Percentiles rank a stretch among this genome's conserved stretches.
Evolutionary conservation across 2,329 filamentous ascomycete genomes (phyloP).

Genomic region (Hypoxylon sp.): DNA sequence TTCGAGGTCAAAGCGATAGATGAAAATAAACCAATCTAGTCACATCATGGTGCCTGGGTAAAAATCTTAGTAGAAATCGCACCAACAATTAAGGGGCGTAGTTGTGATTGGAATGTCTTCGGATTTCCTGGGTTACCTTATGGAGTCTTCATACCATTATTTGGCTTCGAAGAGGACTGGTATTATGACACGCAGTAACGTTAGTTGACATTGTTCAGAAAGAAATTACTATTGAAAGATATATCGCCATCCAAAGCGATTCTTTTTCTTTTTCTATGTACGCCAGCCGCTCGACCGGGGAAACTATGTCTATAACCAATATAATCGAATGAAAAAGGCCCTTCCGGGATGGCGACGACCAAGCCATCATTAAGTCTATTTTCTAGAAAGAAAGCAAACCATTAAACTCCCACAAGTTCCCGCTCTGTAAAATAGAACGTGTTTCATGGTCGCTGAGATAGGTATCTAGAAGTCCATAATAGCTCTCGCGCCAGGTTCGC

Average conservation of each 20-base stretch:
- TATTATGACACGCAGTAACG: not conserved
- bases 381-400: constrained; percentile 14
- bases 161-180: not conserved
- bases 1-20: no score
- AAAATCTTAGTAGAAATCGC: no score
- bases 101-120: not conserved
- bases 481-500: constrained; percentile 87
- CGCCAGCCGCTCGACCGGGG: constrained; percentile 18
- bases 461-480: constrained; percentile 65
- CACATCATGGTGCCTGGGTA: no score
- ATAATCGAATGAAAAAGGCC: constrained; percentile 32
- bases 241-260: constrained; percentile 17
- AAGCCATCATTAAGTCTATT: constrained; percentile 33
- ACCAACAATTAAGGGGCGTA: no score
- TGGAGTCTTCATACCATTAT: not conserved
- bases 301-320: constrained; percentile 36
- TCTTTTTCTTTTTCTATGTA: constrained; percentile 35
- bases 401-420: constrained; percentile 2
- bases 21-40: no score
- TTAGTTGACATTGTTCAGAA: not conserved
- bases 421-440: not conserved
- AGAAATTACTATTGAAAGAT: constrained; percentile 2
- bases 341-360: constrained; percentile 22
- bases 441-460: not conserved
- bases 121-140: not conserved